Conservation (phyloP, 345 rosid species). For the Eucalyptus cloeziana region DNA sequence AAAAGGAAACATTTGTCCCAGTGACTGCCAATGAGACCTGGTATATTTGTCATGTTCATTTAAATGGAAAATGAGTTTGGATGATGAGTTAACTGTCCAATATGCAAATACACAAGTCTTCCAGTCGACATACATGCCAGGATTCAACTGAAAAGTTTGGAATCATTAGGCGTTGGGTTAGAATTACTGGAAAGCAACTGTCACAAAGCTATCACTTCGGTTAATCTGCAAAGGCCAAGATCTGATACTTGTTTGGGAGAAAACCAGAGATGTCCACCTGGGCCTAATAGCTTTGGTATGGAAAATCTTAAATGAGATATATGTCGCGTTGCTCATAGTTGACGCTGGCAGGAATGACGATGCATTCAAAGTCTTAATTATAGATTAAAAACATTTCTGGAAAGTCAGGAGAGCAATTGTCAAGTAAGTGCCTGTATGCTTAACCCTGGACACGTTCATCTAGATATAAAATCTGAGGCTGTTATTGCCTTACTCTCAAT, state of each 20-base stretch:
- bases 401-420: slow-evolving; percentile 78
- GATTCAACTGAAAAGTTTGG: slow-evolving; percentile 32
- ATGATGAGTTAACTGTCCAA: slow-evolving; percentile 27
- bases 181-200: not conserved
- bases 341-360: slow-evolving; percentile 12
- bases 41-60: not conserved
- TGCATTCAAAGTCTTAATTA: slow-evolving; percentile 48
- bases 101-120: slow-evolving; percentile 29
- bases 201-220: not conserved
- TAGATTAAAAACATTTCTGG: slow-evolving; percentile 82
- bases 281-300: not conserved
- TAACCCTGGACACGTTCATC: not conserved
- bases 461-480: not conserved
- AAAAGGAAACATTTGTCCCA: not conserved
- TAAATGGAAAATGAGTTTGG: not conserved
- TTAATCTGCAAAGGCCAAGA: not conserved
- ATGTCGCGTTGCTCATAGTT: not conserved
- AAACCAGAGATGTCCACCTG: not conserved
- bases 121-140: slow-evolving; percentile 32
- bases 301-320: not conserved
- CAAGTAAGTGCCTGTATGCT: slow-evolving; percentile 47
- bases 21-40: not conserved
- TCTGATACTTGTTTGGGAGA: not conserved
- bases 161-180: not conserved
- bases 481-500: not conserved